A percentile compares a stretch with the other conserved stretches of the same genome.
phyloP scores from a whole-genome alignment of 2,329 filamentous ascomycete genomes.

The Coniosporium tulheliwenetii region DNA sequence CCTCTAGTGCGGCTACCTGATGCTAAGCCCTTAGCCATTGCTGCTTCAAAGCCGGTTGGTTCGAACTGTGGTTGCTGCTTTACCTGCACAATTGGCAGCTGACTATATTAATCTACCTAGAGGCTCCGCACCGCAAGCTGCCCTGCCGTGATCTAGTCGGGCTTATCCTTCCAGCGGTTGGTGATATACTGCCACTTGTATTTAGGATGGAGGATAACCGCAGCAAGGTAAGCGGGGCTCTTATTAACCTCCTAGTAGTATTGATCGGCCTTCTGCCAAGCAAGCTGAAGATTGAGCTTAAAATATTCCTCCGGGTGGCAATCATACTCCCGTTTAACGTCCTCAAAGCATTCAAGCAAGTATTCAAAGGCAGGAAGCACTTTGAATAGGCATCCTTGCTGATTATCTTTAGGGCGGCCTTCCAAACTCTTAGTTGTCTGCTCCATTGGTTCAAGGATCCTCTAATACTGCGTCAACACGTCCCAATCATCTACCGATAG shows the following conservation, averaged over 20 bases:
- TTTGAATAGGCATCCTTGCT: neutral
- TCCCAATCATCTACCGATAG: constrained; percentile 2
- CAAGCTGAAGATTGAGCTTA: neutral
- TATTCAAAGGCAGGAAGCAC: no score
- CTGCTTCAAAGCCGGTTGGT: no score
- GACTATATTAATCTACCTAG: no score
- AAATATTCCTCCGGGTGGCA: neutral
- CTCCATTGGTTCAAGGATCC: constrained; percentile 1
- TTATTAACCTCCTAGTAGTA: neutral
- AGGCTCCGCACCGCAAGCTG: no score
- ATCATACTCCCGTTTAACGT: neutral
- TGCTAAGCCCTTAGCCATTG: no score
- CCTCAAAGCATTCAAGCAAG: constrained; percentile 1
- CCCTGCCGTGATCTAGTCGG: no score
- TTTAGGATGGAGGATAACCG: neutral
- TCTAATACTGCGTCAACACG: constrained; percentile 1
- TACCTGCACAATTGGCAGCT: no score
- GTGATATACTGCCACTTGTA: neutral
- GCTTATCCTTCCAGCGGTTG: no score
- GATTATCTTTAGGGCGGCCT: neutral
- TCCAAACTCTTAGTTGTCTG: neutral
- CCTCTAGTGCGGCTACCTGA: no score
- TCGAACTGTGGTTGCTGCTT: no score
- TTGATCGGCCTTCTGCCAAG: neutral
- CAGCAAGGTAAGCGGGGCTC: no score